Evolutionary conservation across 2,329 filamentous ascomycete genomes (phyloP).

Genomic region (Ascochyta fabae): DNA sequence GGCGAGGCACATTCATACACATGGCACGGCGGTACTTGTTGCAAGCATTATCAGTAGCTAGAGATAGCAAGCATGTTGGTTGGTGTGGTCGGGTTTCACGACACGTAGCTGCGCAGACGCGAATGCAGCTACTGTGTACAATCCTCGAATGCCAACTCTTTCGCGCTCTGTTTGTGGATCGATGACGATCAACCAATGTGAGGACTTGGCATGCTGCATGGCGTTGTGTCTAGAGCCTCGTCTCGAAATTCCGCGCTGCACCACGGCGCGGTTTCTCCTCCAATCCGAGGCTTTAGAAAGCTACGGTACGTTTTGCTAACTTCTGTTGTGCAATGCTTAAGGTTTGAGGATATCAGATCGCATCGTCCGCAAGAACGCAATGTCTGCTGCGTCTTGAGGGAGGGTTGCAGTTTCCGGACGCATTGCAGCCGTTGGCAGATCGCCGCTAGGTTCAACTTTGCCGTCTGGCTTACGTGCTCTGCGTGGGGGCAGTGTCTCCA

Average conservation of each 20-base stretch:
- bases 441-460: conserved; percentile 12
- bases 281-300: conserved; percentile 9
- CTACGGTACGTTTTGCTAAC: conserved; percentile 1
- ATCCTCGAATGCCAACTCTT: conserved; percentile 8
- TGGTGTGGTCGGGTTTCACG: conserved; percentile 25
- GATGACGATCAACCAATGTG: conserved; percentile 24
- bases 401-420: not conserved
- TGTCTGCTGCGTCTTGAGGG: not conserved
- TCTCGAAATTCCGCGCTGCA: conserved; percentile 4
- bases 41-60: conserved; percentile 15
- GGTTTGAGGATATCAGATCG: not conserved
- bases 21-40: conserved; percentile 30
- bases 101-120: conserved; percentile 31
- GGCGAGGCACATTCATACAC: conserved; percentile 30
- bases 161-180: conserved; percentile 8
- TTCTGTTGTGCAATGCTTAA: conserved; percentile 9
- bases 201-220: conserved; percentile 14
- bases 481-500: conserved; percentile 13
- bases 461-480: conserved; percentile 10
- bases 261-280: conserved; percentile 11
- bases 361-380: not conserved
- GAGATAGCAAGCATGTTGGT: conserved; percentile 10
- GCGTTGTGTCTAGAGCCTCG: conserved; percentile 10
- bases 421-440: conserved; percentile 12
- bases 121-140: conserved; percentile 12